Evolutionary conservation across 768 basidiomycete species (phyloP), one percentile per base, ranked within the genome.

Genomic region (Tulasnella sp.): DNA sequence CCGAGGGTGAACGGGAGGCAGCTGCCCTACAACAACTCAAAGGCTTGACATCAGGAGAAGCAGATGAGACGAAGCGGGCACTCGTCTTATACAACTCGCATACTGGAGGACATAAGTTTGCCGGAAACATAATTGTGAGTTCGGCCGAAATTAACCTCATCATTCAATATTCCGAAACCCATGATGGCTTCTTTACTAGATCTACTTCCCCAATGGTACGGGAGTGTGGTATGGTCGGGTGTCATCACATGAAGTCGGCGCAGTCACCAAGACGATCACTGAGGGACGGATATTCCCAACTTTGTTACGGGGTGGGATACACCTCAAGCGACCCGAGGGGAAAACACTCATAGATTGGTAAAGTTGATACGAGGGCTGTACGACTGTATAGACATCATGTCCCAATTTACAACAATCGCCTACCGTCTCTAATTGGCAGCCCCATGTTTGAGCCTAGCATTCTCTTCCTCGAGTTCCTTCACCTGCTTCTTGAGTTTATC

Each of bases 151-250:
- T 47, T 13, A 41, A 51, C 55, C 21, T 58, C 17, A 27, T 54
- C 9, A 11, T 13, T 30, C 13, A 47, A 30, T 41, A 32, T 49
- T 51, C 50, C 58, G 24, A 51, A n/a, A 52, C 19, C 1, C 3
- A 49, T 49, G 43, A 32, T 62, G 17, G 56, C 49, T 41, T 24
- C 19, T 51, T 21, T 38, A 2, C 9, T 66, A 93, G 87, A 88
- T 97, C 67, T 85, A 89, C 71, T 88, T 83, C 48, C 92, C 93
- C 0, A 79, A 82, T 59, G 93, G 93, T 21, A 80, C 87, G 23
- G 82, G 84, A 41, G 78, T 97, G 27, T 97, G 92, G 85, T 97
- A 97, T 67, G 95, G 95, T 21, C 84, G 95, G 24, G 92, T 96
- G 4, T 86, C 86, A 24, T 84, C 94, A 7, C 86, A 91, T 68